Conservation (phyloP, 768 basidiomycete species). For the Kockovaella imperatae region DNA sequence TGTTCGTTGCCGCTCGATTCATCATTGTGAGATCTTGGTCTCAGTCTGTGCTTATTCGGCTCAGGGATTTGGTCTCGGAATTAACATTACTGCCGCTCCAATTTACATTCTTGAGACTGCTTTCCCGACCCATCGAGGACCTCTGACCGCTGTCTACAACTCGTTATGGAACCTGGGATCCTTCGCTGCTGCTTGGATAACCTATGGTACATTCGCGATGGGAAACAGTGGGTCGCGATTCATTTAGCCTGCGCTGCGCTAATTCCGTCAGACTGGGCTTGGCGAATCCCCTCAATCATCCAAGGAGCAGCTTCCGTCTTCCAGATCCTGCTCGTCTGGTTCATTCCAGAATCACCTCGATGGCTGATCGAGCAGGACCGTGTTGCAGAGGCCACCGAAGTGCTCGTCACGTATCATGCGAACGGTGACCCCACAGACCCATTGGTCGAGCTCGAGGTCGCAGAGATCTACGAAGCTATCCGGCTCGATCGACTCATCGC, state of each 20-base stretch:
- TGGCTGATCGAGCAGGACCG: conserved; percentile 5
- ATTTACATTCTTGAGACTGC: conserved; percentile 55
- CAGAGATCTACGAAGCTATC: neutral
- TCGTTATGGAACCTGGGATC: neutral
- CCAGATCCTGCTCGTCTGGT: neutral
- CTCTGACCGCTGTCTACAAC: neutral
- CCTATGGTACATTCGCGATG: neutral
- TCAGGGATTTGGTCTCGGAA: conserved; percentile 51
- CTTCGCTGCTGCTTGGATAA: conserved; percentile 2
- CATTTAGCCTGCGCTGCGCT: too few species aligned
- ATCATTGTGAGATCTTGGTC: too few species aligned
- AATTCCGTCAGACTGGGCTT: neutral
- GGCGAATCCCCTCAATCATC: conserved; percentile 5
- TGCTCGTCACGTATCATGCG: neutral
- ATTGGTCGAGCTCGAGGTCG: neutral
- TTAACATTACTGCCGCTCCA: conserved; percentile 35
- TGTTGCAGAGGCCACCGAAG: conserved; percentile 1
- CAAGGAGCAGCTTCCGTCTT: conserved; percentile 1
- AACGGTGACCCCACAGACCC: neutral
- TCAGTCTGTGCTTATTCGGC: too few species aligned
- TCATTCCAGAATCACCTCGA: conserved; percentile 9
- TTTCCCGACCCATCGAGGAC: conserved; percentile 32
- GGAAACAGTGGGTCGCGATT: too few species aligned
- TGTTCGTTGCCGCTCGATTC: conserved; percentile 11
- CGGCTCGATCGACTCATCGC: too few species aligned